Base-by-base conservation (phyloP, 202 grass and related monocot genomes). In the Zizania palustris region DNA sequence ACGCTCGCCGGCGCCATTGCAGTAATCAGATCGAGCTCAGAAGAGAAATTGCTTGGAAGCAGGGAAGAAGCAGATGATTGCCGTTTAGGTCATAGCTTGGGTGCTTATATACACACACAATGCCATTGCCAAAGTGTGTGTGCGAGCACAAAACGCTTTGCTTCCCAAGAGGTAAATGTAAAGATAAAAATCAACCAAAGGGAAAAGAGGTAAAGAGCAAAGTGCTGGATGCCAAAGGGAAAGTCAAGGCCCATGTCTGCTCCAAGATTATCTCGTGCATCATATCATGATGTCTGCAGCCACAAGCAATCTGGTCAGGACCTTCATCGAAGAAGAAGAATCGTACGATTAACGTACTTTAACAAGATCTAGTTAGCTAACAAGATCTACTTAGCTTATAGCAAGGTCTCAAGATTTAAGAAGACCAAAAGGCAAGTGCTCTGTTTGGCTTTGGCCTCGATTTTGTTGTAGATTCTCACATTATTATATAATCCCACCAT, bases 151-250 rank as follows among this genome's bases (percentile, higher is more conserved):
- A 82, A 85, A 90, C 75, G 73, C 89, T 55, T 96, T 92, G 93
- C 93, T 96, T 96, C 44, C 35, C 72, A 1, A 55, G 15, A 28
- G 64, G 85, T 60, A 74, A 86, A 90, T 62, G 43, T 74, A 88
- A 88, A 89, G 84, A 69, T 71, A 19, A 50, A 65, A 48, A 77
- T 62, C 54, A 55, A 28, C 28, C 28, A 55, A 87, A 85, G 81
- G 46, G 42, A 14, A 81, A 83, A 83, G 75, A 81, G 56, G 42
- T 43, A 96, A 96, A 92, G 87, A 45, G 62, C 55, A 87, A 91
- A 88, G 76, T 1, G 78, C 9, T 50, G 65, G 86, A 74, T 42
- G 54, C 58, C 65, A 70, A 87, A 84, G 77, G 42, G 63, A 79
- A 75, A 91, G 73, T 69, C n/a, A 67, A 78, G 21, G 18, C 42